Evolutionary conservation across 441 rosid genomes (phyloP).

Genomic region (Syzygium syzygioides): DNA sequence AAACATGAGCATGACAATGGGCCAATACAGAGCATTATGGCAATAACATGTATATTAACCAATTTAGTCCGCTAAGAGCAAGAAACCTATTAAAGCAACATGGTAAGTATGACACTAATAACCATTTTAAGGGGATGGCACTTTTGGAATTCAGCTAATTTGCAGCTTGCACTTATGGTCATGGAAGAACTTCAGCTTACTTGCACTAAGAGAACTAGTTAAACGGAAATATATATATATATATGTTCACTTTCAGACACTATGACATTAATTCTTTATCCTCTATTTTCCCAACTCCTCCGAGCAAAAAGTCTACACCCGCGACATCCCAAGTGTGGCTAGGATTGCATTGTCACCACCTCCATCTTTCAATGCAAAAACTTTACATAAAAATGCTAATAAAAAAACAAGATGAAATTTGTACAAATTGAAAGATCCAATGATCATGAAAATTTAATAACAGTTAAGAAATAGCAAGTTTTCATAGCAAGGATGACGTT

Average conservation of each 20-base stretch:
- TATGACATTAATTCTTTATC: not conserved
- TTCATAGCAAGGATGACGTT: not conserved
- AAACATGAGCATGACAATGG: not conserved
- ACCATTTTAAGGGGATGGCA: not conserved
- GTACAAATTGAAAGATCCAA: not conserved
- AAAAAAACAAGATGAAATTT: not conserved
- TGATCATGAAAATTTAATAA: not conserved
- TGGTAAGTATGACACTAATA: not conserved
- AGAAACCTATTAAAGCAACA: not conserved
- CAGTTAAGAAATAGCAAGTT: not conserved
- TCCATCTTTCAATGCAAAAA: not conserved
- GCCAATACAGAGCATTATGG: not conserved
- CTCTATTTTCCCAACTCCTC: not conserved
- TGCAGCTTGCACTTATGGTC: not conserved
- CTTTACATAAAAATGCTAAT: not conserved
- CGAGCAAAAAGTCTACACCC: not conserved
- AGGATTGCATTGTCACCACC: not conserved
- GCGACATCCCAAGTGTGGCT: not conserved
- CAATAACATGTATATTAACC: not conserved
- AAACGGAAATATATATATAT: not conserved
- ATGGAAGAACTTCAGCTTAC: not conserved
- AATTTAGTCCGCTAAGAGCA: not conserved
- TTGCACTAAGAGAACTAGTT: not conserved
- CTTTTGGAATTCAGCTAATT: not conserved
- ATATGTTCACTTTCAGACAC: not conserved